These are phyloP conservation scores for Rhizopogon vinicolor DNA, from an alignment of 768 basidiomycete genomes.

Conservation along the genomic window DNA sequence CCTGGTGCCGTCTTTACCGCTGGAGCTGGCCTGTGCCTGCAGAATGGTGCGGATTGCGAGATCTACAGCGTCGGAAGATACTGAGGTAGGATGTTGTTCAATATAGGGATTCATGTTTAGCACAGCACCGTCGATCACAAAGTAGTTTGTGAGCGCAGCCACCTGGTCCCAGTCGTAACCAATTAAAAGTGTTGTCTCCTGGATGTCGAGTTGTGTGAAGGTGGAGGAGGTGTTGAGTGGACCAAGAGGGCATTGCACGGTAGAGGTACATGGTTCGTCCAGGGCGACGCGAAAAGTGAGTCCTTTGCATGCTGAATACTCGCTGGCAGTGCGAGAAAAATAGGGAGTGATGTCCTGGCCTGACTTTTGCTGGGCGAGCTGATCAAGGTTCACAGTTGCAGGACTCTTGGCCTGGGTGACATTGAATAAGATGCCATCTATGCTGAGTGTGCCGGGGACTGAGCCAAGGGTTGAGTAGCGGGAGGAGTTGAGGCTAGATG, in stretches of 20 bases:
- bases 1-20: constrained; percentile 88
- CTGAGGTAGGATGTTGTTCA: constrained; percentile 57
- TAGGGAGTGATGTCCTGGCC: constrained; percentile 90
- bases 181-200: constrained; percentile 61
- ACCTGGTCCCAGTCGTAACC: constrained; percentile 95
- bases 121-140: constrained; percentile 92
- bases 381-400: constrained; percentile 50
- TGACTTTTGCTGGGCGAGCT: constrained; percentile 48
- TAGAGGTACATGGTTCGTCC: constrained; percentile 64
- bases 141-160: constrained; percentile 58
- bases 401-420: constrained; percentile 47
- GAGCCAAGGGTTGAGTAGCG: constrained; percentile 54
- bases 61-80: constrained; percentile 78
- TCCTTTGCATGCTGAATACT: constrained; percentile 62
- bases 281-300: constrained; percentile 64
- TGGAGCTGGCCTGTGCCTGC: constrained; percentile 35
- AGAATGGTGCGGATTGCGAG: constrained; percentile 75
- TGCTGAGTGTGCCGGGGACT: constrained; percentile 58
- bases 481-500: constrained; percentile 35
- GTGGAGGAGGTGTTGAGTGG: constrained; percentile 53
- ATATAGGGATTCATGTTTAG: constrained; percentile 92
- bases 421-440: constrained; percentile 78
- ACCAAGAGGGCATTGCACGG: constrained; percentile 64
- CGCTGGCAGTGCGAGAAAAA: constrained; percentile 67
- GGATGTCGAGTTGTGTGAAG: constrained; percentile 55